Conservation (phyloP, 75 land plant species). For the Cryptomeria japonica region DNA sequence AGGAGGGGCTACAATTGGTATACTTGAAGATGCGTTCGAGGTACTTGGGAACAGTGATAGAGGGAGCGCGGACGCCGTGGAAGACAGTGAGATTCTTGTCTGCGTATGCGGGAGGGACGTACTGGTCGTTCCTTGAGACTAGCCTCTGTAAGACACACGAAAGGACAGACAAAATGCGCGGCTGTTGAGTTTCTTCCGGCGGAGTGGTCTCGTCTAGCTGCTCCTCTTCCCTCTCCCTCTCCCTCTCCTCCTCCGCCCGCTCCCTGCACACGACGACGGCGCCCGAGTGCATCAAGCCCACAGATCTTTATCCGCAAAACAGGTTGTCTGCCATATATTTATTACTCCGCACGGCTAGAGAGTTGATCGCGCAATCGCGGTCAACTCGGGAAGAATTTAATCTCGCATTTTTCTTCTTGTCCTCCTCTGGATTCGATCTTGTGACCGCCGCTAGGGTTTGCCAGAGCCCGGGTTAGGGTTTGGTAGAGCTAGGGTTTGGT, state of each 20-base stretch:
- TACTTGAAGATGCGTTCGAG: conserved; percentile 83
- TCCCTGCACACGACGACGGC: background rate
- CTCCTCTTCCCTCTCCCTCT: background rate
- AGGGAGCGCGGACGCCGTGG: conserved; percentile 66
- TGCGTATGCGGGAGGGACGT: background rate
- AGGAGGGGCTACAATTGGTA: conserved; percentile 75
- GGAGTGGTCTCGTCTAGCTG: background rate
- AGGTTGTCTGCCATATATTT: background rate
- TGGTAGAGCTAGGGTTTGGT: background rate
- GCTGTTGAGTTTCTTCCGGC: conserved; percentile 14
- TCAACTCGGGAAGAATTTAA: background rate
- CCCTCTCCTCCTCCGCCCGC: conserved; percentile 9
- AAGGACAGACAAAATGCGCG: conserved; percentile 56
- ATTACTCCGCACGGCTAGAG: background rate
- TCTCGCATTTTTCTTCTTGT: background rate
- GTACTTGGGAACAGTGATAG: conserved; percentile 68
- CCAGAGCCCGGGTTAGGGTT: background rate
- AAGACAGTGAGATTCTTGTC: conserved; percentile 40
- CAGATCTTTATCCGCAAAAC: background rate
- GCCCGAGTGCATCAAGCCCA: conserved; percentile 9
- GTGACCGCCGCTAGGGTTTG: background rate
- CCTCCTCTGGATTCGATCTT: background rate
- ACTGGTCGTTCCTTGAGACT: conserved; percentile 75
- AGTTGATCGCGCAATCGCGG: background rate
- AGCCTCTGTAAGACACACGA: conserved; percentile 61